Evolutionary conservation across 2,329 filamentous ascomycete genomes (phyloP).

Genomic region (Scytalidium lignicola): DNA sequence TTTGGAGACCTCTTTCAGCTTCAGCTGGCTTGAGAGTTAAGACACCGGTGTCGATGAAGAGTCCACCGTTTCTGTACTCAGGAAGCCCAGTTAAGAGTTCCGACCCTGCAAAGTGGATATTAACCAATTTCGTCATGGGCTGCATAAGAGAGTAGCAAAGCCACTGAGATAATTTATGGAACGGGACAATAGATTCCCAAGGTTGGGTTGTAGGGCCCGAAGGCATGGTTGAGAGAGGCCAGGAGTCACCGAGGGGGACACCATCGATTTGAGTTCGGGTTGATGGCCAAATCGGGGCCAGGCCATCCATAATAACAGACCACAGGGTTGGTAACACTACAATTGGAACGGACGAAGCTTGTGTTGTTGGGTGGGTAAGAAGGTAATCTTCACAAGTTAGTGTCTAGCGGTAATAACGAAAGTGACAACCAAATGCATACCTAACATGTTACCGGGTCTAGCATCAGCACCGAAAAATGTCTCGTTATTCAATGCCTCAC

Average conservation of each 20-base stretch:
- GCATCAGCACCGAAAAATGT: conserved; percentile 81
- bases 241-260: conserved; percentile 84
- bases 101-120: conserved; percentile 73
- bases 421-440: conserved; percentile 43
- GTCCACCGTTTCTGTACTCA: conserved; percentile 87
- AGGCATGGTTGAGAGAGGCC: conserved; percentile 83
- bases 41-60: conserved; percentile 80
- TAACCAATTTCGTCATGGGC: conserved; percentile 76
- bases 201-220: conserved; percentile 43
- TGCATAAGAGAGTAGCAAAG: conserved; percentile 91
- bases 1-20: conserved; percentile 62
- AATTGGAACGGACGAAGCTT: conserved; percentile 82
- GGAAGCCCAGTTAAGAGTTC: conserved; percentile 83
- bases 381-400: conserved; percentile 64
- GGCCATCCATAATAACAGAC: conserved; percentile 82
- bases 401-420: conserved; percentile 7
- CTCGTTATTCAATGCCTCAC: conserved; percentile 69
- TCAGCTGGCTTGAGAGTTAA: conserved; percentile 70
- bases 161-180: conserved; percentile 95
- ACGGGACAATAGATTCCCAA: conserved; percentile 81
- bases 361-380: conserved; percentile 84
- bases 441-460: conserved; percentile 89
- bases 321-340: conserved; percentile 84
- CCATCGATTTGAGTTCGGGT: conserved; percentile 85
- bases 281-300: conserved; percentile 82